Conservation (phyloP, 2,329 filamentous ascomycete species). For the Cladophialophora chaetospira region DNA sequence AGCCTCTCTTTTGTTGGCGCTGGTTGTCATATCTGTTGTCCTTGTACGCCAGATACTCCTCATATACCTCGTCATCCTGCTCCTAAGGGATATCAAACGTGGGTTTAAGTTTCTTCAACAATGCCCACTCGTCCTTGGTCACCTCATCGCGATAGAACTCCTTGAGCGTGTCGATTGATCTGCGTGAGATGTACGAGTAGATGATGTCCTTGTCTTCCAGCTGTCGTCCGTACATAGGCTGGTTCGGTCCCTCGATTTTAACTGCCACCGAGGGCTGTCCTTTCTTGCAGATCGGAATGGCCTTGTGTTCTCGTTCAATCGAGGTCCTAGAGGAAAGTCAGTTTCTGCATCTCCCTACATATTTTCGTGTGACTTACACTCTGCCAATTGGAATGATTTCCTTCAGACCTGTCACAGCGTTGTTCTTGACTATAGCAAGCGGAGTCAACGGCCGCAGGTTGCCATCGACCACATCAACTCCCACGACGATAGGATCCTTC, state of each 20-base stretch:
- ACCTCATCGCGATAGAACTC: slow-evolving; percentile 91
- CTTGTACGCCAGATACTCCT: not conserved
- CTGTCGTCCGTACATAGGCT: slow-evolving; percentile 92
- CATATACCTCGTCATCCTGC: not conserved
- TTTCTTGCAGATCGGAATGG: slow-evolving; percentile 88
- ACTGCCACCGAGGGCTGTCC: slow-evolving; percentile 95
- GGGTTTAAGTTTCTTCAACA: slow-evolving; percentile 94
- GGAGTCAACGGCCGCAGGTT: slow-evolving; percentile 84
- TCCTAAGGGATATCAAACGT: slow-evolving; percentile 78
- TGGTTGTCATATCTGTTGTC: too few species aligned
- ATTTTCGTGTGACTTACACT: slow-evolving; percentile 70
- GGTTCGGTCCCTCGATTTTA: slow-evolving; percentile 93
- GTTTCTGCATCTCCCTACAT: slow-evolving; percentile 14
- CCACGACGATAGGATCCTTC: slow-evolving; percentile 90
- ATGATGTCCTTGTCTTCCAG: slow-evolving; percentile 87
- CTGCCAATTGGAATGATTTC: slow-evolving; percentile 83
- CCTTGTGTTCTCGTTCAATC: slow-evolving; percentile 97
- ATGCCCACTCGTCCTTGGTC: slow-evolving; percentile 86
- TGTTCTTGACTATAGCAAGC: slow-evolving; percentile 81
- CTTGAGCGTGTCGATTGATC: slow-evolving; percentile 92
- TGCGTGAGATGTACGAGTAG: slow-evolving; percentile 83
- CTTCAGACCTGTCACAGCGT: slow-evolving; percentile 75
- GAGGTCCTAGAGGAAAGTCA: slow-evolving; percentile 65
- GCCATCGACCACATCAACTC: slow-evolving; percentile 93
- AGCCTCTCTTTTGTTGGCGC: too few species aligned